Evolutionary conservation across 495 filamentous ascomycete genomes (phyloP).

Genomic region (Lasiosphaeris hirsuta): DNA sequence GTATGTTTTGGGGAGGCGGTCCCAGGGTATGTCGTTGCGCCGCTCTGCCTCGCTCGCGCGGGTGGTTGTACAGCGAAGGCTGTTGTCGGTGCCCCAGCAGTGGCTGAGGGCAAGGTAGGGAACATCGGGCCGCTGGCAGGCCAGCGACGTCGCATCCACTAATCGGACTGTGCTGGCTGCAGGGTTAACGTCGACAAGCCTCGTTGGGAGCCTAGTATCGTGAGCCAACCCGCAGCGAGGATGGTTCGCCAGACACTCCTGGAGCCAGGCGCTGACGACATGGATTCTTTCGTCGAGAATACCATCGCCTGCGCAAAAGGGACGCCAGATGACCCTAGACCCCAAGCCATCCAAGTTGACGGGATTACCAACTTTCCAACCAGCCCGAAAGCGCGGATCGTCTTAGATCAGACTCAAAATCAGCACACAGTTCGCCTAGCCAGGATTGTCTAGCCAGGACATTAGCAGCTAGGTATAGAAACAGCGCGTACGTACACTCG

Average conservation of each 20-base stretch:
- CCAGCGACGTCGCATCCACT: background rate
- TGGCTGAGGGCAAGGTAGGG: background rate
- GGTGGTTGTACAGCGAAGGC: background rate
- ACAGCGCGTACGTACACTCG: background rate
- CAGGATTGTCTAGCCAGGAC: background rate
- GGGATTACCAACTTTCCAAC: background rate
- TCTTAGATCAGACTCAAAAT: background rate
- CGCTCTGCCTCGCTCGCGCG: background rate
- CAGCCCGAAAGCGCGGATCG: background rate
- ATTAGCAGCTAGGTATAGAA: background rate
- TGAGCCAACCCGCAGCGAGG: background rate
- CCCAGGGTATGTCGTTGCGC: background rate
- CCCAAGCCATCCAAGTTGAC: background rate
- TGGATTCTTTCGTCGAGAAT: slow-evolving; percentile 2
- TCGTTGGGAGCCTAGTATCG: background rate
- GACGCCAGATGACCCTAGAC: slow-evolving; percentile 1
- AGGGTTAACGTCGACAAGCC: background rate
- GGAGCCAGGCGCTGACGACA: background rate
- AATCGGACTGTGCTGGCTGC: background rate
- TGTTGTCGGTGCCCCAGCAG: background rate
- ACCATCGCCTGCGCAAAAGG: background rate
- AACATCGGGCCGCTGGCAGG: background rate
- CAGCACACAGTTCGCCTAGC: too few species aligned
- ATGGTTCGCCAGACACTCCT: background rate
- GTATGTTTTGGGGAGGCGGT: background rate